Percentiles rank a stretch among this genome's conserved stretches.
Evolutionary conservation across 2,329 filamentous ascomycete genomes (phyloP).

Genomic region (Cordyceps pruinosa): DNA sequence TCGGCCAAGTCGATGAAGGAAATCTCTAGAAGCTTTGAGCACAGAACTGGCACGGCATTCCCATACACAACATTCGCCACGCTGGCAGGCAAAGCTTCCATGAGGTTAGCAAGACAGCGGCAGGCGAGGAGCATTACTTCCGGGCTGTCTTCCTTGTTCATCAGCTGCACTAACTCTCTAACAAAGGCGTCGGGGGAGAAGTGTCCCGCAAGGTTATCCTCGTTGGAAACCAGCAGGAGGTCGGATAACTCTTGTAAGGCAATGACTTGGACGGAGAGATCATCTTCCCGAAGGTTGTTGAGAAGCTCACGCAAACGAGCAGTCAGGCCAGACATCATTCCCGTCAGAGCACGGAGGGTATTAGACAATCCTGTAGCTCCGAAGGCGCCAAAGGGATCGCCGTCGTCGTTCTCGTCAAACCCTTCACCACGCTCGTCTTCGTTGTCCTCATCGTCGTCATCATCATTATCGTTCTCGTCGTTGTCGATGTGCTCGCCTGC

Average conservation of each 20-base stretch:
- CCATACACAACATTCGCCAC: conserved; percentile 95
- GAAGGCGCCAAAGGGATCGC: conserved; percentile 59
- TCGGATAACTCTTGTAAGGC: conserved; percentile 91
- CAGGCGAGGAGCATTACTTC: conserved; percentile 97
- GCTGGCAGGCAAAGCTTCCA: conserved; percentile 91
- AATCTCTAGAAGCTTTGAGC: conserved; percentile 91
- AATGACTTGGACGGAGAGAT: conserved; percentile 84
- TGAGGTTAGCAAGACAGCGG: conserved; percentile 89
- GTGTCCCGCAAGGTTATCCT: conserved; percentile 91
- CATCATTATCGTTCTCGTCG: conserved; percentile 30
- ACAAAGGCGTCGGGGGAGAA: conserved; percentile 93
- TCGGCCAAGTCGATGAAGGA: conserved; percentile 96
- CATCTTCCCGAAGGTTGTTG: conserved; percentile 69
- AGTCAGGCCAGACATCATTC: conserved; percentile 84
- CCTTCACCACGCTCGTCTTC: conserved; percentile 46
- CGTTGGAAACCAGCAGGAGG: conserved; percentile 86
- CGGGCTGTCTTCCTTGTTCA: conserved; percentile 92
- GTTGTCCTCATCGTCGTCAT: conserved; percentile 33
- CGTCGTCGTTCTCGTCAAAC: conserved; percentile 58
- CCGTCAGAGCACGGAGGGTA: conserved; percentile 78
- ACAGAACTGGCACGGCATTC: conserved; percentile 89
- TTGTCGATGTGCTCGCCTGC: conserved; percentile 28
- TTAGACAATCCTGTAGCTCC: conserved; percentile 66
- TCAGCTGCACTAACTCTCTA: conserved; percentile 84
- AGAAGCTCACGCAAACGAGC: conserved; percentile 72